A percentile compares a stretch with the other conserved stretches of the same genome.
Evolutionary conservation across 208 protist species (phyloP).

Genomic region (Leishmania tarentolae): DNA sequence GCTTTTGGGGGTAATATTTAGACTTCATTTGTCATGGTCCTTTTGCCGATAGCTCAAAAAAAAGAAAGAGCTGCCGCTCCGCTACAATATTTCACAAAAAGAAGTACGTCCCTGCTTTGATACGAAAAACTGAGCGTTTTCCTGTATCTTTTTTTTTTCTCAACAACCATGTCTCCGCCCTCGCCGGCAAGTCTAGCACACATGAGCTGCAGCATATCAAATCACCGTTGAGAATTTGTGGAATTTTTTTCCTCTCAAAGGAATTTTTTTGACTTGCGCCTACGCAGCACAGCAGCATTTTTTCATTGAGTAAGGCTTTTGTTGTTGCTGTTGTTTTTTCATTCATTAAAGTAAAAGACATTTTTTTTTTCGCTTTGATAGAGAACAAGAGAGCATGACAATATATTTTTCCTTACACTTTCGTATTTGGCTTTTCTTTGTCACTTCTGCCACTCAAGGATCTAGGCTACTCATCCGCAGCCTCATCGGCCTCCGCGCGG

Average conservation of each 20-base stretch:
- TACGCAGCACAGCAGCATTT: not conserved
- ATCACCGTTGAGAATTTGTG: not conserved
- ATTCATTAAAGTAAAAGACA: not conserved
- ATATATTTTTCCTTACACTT: not conserved
- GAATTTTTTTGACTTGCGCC: conserved; percentile 2
- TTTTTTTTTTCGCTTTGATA: conserved; percentile 5
- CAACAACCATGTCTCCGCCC: not conserved
- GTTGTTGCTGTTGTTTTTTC: not conserved
- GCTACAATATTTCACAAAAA: conserved; percentile 8
- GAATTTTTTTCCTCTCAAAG: conserved; percentile 7
- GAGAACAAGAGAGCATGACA: not conserved
- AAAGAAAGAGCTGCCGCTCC: not conserved
- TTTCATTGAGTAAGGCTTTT: not conserved
- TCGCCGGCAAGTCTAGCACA: not conserved
- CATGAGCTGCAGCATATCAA: not conserved
- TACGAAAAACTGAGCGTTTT: not conserved
- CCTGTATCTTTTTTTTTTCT: not conserved
- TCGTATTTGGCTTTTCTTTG: not conserved
- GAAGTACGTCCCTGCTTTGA: conserved; percentile 1
- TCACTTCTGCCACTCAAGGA: not conserved
- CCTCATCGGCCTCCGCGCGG: conserved; percentile 18
- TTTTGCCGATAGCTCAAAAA: not conserved
- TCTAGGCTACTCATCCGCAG: conserved; percentile 9
- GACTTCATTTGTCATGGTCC: conserved; percentile 2
- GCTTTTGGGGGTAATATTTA: not conserved